Percentiles rank a stretch among this genome's conserved stretches.
phyloP scores from a whole-genome alignment of 495 filamentous ascomycete species.

The Penicillium taxi region DNA sequence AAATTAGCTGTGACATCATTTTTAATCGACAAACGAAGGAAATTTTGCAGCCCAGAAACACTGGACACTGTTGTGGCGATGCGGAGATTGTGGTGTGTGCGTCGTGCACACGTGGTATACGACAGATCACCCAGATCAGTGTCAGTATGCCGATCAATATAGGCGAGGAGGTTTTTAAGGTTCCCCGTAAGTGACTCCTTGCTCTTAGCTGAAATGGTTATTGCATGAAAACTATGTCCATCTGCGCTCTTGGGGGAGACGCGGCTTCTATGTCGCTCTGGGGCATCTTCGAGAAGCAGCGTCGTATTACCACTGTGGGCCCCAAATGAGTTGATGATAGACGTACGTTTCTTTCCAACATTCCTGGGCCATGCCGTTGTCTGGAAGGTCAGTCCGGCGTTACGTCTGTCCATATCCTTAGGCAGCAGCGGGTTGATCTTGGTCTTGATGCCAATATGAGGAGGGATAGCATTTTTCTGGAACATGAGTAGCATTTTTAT shows the following conservation, averaged over 20 bases:
- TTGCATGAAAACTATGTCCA: not conserved
- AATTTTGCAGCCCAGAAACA: not conserved
- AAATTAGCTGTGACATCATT: too few species aligned
- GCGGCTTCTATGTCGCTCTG: not conserved
- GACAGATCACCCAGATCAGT: slow-evolving; percentile 46
- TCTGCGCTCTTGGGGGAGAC: not conserved
- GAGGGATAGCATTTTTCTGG: slow-evolving; percentile 22
- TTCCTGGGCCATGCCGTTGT: not conserved
- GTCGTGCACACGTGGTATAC: slow-evolving; percentile 67
- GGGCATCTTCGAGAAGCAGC: not conserved
- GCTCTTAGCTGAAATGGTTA: not conserved
- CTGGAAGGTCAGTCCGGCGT: slow-evolving; percentile 23
- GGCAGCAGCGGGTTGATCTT: slow-evolving; percentile 27
- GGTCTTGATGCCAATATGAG: slow-evolving; percentile 30
- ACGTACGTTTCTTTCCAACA: not conserved
- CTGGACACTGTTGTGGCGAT: not conserved
- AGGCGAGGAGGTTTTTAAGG: slow-evolving; percentile 4
- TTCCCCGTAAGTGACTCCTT: not conserved
- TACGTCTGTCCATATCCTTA: slow-evolving; percentile 7
- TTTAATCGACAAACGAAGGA: too few species aligned
- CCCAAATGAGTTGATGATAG: slow-evolving; percentile 1
- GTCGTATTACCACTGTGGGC: not conserved
- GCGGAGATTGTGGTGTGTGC: slow-evolving; percentile 47
- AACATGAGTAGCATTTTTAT: slow-evolving; percentile 30
- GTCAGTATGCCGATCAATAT: slow-evolving; percentile 24